These are phyloP conservation scores for Backusella australiensis DNA, from an alignment of 192 early-diverging fungal species.

Conservation along the genomic window DNA sequence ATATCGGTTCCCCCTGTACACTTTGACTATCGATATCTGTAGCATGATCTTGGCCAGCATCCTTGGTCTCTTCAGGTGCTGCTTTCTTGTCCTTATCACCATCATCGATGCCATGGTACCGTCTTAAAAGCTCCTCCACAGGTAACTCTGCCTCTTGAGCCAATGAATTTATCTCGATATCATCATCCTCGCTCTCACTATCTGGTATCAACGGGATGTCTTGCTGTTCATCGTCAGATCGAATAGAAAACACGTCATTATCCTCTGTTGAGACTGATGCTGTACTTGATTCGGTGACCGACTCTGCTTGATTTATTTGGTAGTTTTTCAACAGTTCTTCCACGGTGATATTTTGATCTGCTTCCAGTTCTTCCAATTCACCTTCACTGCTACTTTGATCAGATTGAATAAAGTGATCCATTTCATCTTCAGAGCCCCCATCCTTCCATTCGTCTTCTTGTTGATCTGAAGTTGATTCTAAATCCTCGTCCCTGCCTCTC, in stretches of 20 bases:
- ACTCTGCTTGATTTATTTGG: conserved; percentile 30
- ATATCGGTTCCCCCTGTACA: background rate
- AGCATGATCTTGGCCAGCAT: conserved; percentile 9
- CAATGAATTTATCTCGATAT: conserved; percentile 32
- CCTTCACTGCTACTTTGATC: conserved; percentile 27
- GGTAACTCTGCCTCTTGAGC: conserved; percentile 21
- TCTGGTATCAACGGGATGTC: conserved; percentile 26
- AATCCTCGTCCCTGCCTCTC: background rate
- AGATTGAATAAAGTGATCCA: conserved; percentile 26
- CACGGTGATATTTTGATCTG: conserved; percentile 64
- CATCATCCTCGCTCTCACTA: conserved; percentile 31
- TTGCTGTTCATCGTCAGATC: conserved; percentile 21
- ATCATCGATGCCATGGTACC: conserved; percentile 24
- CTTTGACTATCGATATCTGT: background rate
- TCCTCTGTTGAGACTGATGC: background rate
- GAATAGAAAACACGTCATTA: conserved; percentile 1
- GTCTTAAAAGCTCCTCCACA: conserved; percentile 35
- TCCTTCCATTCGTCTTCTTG: background rate
- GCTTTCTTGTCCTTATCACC: background rate
- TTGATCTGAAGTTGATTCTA: background rate
- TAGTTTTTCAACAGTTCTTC: conserved; percentile 58
- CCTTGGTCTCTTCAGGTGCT: conserved; percentile 6
- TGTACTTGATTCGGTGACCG: conserved; percentile 19
- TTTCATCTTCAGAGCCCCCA: conserved; percentile 7
- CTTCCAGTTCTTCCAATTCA: conserved; percentile 51